A percentile compares a stretch with the other conserved stretches of the same genome.
These are phyloP conservation scores for Xylaria sp. DNA, from an alignment of 2,329 filamentous ascomycete genomes.

Conservation along the genomic window DNA sequence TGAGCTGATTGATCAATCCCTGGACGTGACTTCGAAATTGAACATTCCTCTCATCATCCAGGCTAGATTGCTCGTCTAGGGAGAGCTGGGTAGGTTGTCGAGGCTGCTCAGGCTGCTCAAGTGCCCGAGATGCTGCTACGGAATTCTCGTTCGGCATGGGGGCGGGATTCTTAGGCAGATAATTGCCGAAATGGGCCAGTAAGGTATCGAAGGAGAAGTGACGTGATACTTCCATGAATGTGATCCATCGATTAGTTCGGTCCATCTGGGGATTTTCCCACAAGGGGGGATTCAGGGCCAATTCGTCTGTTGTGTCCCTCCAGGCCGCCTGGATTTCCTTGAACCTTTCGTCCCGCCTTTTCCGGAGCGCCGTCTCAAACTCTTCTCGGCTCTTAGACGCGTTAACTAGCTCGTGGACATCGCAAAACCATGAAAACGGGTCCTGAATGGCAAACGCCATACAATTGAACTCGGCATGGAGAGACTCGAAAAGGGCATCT, in stretches of 20 bases:
- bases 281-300: background rate
- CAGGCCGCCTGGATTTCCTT: slow-evolving; percentile 5
- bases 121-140: background rate
- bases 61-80: slow-evolving; percentile 60
- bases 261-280: background rate
- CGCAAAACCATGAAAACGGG: slow-evolving; percentile 7
- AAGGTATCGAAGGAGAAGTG: slow-evolving; percentile 27
- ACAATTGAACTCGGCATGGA: slow-evolving; percentile 23
- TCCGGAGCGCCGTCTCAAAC: slow-evolving; percentile 12
- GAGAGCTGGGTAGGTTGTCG: background rate
- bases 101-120: background rate
- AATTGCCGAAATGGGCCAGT: slow-evolving; percentile 15
- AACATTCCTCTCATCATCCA: slow-evolving; percentile 72
- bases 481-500: slow-evolving; percentile 11
- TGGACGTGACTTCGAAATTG: slow-evolving; percentile 83
- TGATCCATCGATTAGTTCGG: background rate
- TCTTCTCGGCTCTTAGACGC: slow-evolving; percentile 12
- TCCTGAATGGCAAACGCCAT: slow-evolving; percentile 26
- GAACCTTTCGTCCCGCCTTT: slow-evolving; percentile 24
- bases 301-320: background rate
- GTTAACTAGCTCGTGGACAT: slow-evolving; percentile 8
- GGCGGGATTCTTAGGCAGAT: background rate
- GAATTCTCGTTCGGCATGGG: background rate
- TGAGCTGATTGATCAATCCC: slow-evolving; percentile 90
- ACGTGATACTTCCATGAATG: background rate